These are phyloP conservation scores for Ogataea kodamae DNA, from an alignment of 805 yeast species.

Conservation along the genomic window DNA sequence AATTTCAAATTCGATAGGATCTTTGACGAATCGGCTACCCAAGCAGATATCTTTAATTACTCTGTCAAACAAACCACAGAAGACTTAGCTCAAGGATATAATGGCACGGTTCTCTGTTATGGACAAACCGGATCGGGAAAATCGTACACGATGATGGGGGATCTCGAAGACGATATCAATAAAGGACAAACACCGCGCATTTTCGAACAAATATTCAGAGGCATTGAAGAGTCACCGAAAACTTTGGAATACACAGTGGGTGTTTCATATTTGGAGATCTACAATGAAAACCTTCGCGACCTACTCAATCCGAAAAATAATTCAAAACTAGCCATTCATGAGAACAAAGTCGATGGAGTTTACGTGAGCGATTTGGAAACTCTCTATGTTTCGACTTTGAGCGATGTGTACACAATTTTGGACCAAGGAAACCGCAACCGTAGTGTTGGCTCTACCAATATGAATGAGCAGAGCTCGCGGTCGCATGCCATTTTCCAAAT, in stretches of 20 bases:
- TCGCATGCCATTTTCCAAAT: conserved; percentile 79
- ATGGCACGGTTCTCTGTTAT: conserved; percentile 43
- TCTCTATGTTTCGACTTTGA: conserved; percentile 52
- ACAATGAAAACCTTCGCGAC: conserved; percentile 74
- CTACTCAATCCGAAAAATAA: conserved; percentile 46
- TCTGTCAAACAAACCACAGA: conserved; percentile 61
- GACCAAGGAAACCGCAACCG: conserved; percentile 55
- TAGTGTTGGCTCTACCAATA: conserved; percentile 57
- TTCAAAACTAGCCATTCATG: conserved; percentile 51
- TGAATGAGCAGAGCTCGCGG: conserved; percentile 73
- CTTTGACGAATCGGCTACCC: conserved; percentile 49
- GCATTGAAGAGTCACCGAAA: conserved; percentile 44
- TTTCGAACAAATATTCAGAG: conserved; percentile 58
- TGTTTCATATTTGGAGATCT: conserved; percentile 76
- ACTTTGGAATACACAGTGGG: conserved; percentile 63
- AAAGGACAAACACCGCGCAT: conserved; percentile 74
- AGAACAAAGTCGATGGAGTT: conserved; percentile 61
- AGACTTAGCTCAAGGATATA: conserved; percentile 65
- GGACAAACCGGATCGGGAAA: conserved; percentile 90
- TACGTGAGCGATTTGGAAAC: conserved; percentile 69
- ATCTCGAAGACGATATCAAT: conserved; percentile 32
- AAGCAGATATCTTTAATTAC: conserved; percentile 55
- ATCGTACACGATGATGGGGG: conserved; percentile 77
- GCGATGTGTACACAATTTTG: conserved; percentile 57
- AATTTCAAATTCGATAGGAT: conserved; percentile 63